These are phyloP conservation scores for Solanum hybrid DNA, from an alignment of 305 asterid species.

Conservation along the genomic window DNA sequence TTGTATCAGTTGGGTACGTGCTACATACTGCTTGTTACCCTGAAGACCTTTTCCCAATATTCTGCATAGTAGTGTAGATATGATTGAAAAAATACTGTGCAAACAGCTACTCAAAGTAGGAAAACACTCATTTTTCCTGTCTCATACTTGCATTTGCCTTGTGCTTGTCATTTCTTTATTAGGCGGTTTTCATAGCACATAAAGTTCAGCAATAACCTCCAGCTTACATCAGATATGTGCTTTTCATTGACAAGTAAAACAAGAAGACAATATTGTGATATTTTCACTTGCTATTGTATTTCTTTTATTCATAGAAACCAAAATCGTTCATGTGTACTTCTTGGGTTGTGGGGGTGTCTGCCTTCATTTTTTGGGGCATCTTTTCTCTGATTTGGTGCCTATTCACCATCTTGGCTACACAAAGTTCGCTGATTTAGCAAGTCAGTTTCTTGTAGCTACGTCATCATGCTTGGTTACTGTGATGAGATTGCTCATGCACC, in stretches of 20 bases:
- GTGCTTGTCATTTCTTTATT: not conserved
- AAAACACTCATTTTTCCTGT: not conserved
- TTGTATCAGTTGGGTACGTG: conserved; percentile 2
- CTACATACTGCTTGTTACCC: not conserved
- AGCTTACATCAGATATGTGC: not conserved
- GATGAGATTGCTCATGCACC: not conserved
- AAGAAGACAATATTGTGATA: not conserved
- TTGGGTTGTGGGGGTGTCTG: not conserved
- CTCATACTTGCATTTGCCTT: not conserved
- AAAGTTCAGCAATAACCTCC: not conserved
- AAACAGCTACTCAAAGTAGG: not conserved
- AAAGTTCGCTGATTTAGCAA: not conserved
- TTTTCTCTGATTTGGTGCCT: not conserved
- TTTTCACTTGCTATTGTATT: not conserved
- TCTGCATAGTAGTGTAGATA: not conserved
- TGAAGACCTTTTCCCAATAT: not conserved
- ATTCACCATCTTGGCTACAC: not conserved
- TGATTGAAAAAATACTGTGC: not conserved
- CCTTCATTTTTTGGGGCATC: not conserved
- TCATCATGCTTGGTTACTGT: not conserved
- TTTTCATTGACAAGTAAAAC: not conserved
- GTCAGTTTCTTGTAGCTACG: not conserved
- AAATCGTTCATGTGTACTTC: not conserved
- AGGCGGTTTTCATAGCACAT: not conserved
- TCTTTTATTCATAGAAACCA: not conserved